Base-by-base conservation (phyloP, 306 rosid genomes). In the Arachis stenosperma region DNA sequence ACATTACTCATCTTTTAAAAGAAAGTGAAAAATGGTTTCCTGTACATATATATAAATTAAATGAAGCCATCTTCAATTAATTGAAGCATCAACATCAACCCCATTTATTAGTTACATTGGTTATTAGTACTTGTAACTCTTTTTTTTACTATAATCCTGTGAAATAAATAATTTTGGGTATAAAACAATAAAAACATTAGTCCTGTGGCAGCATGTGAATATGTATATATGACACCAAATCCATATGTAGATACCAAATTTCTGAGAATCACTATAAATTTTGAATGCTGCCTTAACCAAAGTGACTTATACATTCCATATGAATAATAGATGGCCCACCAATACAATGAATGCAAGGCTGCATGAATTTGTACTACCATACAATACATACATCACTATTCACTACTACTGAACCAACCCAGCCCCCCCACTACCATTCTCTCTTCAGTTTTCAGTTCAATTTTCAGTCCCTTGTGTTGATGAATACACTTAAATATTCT, bases 241-340 rank as follows among this genome's bases (percentile, higher is more conserved):
- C 9, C 14, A n/a, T 6, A 22, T 57, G 50, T 30, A 11, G 5
- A 74, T 15, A 13, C 54, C 79, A 65, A 54, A 54, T 54, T 0
- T 14, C 11, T 37, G 13, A 58, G 13, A 58, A 67, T 47, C 7
- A 60, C 44, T 14, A 66, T 37, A 9, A 58, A 58, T 13, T 3
- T 67, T 37, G 4, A 39, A n/a, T 12, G 69, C 3, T 9, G 7
- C 66, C 7, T 3, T 5, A 47, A 30, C 59, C 43, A 53, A 52
- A 62, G 76, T 54, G 40, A 54, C 10, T 15, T 29, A 27, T 14
- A 77, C 3, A 61, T 77, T 69, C 81, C 81, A 76, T 60, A 68
- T 50, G 42, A 33, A 33, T 33, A 33, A 4, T 33, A 8, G 1
- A 68, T 40, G 81, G 65, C 59, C 65, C 70, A 69, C 81, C 65